Base-by-base conservation (phyloP, 2,329 filamentous ascomycete genomes). In the Pyricularia sp. region DNA sequence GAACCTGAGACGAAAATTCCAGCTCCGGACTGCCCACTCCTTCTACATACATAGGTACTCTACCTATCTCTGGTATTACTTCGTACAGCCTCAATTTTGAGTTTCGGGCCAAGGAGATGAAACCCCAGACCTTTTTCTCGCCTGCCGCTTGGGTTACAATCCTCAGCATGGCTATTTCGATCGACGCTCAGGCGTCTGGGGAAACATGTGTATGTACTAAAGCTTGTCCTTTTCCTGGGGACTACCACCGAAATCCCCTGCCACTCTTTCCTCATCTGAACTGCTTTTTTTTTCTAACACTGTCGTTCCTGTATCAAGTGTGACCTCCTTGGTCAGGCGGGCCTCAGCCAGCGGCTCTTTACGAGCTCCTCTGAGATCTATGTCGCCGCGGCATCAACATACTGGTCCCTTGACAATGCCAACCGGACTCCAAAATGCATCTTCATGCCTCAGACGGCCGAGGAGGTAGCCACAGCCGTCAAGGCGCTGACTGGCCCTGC, bases 151-250 rank as follows among this genome's bases (percentile, higher is more conserved):
- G 14, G 33, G 33, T 14, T 2, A 36, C 14, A 36, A 12, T 36
- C 33, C 33, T 36, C 33, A 36, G 33, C 12, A 36, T 36, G 33
- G 33, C 33, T 17, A 36, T 14, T 36, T 36, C 33, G 12, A 36
- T 36, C 33, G 33, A 36, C 33, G 33, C 33, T 17, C 33, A 36
- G 12, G 77, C 42, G 4, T n/a, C 42, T n/a, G 42, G 42, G 11
- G 42, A 55, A n/a, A n/a, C 17, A 55, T 55, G 42, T 20, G 42
- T 55, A 55, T 2, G 42, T 55, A 36, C 9, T 14, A n/a, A 55
- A 7, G 42, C 17, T n/a, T n/a, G 20, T 55, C 42, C 9, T 55
- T 55, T 55, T 2, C n/a, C 20, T 1, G 17, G 17, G 42, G 20
- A 2, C 3, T 7, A 11, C 9, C 42, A 55, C 17, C 2, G 20